Evolutionary conservation across 768 basidiomycete species (phyloP), one percentile per base, ranked within the genome.

Genomic region (Mrakia gelida): DNA sequence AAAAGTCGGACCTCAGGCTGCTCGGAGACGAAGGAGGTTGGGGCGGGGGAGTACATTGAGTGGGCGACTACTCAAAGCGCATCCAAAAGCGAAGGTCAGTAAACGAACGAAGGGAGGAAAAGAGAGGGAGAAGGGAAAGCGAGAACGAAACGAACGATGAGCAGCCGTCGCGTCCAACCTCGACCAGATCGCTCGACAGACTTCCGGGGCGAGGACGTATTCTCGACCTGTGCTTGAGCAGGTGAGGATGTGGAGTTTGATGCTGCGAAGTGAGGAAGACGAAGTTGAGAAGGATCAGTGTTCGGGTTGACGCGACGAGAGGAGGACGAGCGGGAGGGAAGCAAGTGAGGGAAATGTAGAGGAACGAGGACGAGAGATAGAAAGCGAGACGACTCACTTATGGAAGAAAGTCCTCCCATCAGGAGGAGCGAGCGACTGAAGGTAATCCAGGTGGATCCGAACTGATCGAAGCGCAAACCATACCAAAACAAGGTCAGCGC

Each of bases 181-280:
- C 15, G 54, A 54, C 72, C 72, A 73, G 26, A 73, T 38, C 6
- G 72, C 52, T 21, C 72, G 54, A 34, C 72, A 73, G 5, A 73
- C 72, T 26, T 73, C 72, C 0, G 72, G 72, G 6, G 72, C 72
- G 21, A 73, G 72, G 34, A 73, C 72, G 34, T 73, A 73, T 23
- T 52, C 49, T 28, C 34, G 5, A 3, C 72, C 72, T 16, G 72
- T 59, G 18, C 49, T 73, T 7, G 72, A 30, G 34, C 54, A 52
- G 18, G 49, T 52, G 54, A 73, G 34, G 54, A 73, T 32, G 54
- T 73, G 72, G 11, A 73, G 30, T 28, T 52, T 52, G 72, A 73
- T n/a, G 15, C 28, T 32, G 28, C 18, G 49, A 38, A 38, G 8
- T 38, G 18, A 49, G 45, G 15, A 15, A 49, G 4, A 52, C 23